Evolutionary conservation across 345 rosid species (phyloP).

Genomic region (Turnera subulata): DNA sequence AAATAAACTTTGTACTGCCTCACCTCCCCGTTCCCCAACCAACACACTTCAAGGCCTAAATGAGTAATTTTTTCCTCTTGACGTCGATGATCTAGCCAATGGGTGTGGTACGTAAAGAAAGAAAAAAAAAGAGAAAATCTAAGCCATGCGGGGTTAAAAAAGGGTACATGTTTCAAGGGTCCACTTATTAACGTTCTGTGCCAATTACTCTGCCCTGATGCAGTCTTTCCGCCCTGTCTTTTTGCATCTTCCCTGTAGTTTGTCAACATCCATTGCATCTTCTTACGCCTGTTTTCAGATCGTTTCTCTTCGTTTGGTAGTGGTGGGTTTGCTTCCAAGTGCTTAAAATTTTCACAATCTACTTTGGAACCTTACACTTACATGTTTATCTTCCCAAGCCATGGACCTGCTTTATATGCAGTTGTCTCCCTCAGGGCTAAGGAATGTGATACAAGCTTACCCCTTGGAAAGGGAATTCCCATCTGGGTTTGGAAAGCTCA

Average conservation of each 20-base stretch:
- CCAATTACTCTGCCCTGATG: neutral
- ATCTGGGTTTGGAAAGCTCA: no score
- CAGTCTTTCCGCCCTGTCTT: slow-evolving; percentile 14
- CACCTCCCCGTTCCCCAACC: slow-evolving; percentile 10
- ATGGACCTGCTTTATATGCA: no score
- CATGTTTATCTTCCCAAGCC: neutral
- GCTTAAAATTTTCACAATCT: neutral
- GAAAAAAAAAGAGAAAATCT: neutral
- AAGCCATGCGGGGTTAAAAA: neutral
- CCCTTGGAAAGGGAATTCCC: no score
- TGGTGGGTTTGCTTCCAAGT: neutral
- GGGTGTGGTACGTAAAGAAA: neutral
- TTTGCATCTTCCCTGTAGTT: neutral
- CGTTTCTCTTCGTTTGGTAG: no score
- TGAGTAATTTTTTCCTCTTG: neutral
- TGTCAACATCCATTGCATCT: neutral
- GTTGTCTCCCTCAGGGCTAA: no score
- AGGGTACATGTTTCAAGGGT: slow-evolving; percentile 1
- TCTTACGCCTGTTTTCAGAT: neutral
- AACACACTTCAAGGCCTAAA: neutral
- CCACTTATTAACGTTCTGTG: slow-evolving; percentile 13
- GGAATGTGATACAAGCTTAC: no score
- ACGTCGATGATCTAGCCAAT: neutral
- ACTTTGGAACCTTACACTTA: neutral
- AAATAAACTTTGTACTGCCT: neutral